Base-by-base conservation (phyloP, 2,329 filamentous ascomycete species). In the Apiospora aurea region DNA sequence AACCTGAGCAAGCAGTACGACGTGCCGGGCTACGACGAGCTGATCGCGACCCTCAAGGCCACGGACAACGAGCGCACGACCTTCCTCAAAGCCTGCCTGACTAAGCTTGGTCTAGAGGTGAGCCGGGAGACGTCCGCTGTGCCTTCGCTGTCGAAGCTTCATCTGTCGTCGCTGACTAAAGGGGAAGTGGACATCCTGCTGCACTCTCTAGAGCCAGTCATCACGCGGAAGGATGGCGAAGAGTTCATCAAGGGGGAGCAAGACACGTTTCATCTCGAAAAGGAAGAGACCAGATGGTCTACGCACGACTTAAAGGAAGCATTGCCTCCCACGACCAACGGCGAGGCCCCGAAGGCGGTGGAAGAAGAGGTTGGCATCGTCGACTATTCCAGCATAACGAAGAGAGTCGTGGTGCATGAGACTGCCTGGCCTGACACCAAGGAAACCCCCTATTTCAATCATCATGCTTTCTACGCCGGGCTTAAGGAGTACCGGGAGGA, bases 391-490 rank as follows among this genome's bases (percentile, higher is more conserved):
- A 86, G 89, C 53, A 83, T 96, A 41, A 83, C 91, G 68, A 97
- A 97, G 82, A 88, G 85, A 21, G 87, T 99, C 29, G 85, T 95
- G 6, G 85, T 93, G 0, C 94, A 98, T 76, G 90, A 94, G 51
- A 84, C 87, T 4, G 83, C 83, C 0, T 89, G 91, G 74, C 95
- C 96, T 0, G 86, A 90, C 7, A 86, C 87, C 4, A 93, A 93
- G 77, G 87, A 92, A 69, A 97, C 95, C 0, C 95, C 95, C 0
- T 92, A 91, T 76, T 98, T 98, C 83, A 93, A 97, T 77, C 95
- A 98, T 78, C 85, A 91, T 71, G 86, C 91, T 1, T 98, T 91
- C 81, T 98, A 92, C 80, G 85, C 89, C 5, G 92, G 92, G 73
- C 85, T 98, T 13, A 83, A 85, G 34, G 84, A 89, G 38, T 97